Evolutionary conservation across 2,329 filamentous ascomycete genomes (phyloP), one percentile per base, ranked within the genome.

Genomic region (Ilyonectria mors-panacis): DNA sequence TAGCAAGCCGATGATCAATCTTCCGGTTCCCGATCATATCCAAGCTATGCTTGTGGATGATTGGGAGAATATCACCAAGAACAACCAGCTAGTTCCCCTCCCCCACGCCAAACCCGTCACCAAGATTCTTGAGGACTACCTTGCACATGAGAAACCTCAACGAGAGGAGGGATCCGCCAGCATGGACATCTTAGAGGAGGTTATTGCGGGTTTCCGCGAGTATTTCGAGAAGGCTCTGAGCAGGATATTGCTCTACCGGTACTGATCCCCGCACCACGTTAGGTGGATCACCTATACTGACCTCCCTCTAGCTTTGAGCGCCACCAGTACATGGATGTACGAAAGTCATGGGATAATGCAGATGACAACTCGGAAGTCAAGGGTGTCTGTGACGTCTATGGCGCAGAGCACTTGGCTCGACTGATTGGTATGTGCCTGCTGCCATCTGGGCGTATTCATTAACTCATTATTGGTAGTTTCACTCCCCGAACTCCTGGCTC

Each of bases 11-110:
- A 94, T 94, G 19, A 92, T 99, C 76, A 93, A 94, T 75, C 88
- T 99, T 47, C 87, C 91, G 56, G 91, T 98, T 70, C 94, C 96
- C 0, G 96, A 98, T 78, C 90, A 93, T 71, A 87, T 99, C 72
- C 98, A 98, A 84, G 94, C 93, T 17, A 88, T 97, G 69, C 89
- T 99, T 3, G 96, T 99, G 23, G 96, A 99, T 78, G 96, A 99
- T 80, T 99, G 96, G 96, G 96, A 99, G 81, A 97, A 98, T 75
- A 91, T 99, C 68, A 99, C 96, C 63, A 98, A 98, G 83, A 96
- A 97, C 78, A 90, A 94, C 73, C 93, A 95, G 78, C 90, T 98
- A 4, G 94, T 98, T 35, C 91, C 93, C 2, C 85, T 99, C 17
- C 96, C 96, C 0, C 91, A 94, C 53, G 85, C 87, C 30, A 89